Evolutionary conservation across 169 alveolate genomes (phyloP), one percentile per base, ranked within the genome.

Genomic region (Cryptosporidium sp.): DNA sequence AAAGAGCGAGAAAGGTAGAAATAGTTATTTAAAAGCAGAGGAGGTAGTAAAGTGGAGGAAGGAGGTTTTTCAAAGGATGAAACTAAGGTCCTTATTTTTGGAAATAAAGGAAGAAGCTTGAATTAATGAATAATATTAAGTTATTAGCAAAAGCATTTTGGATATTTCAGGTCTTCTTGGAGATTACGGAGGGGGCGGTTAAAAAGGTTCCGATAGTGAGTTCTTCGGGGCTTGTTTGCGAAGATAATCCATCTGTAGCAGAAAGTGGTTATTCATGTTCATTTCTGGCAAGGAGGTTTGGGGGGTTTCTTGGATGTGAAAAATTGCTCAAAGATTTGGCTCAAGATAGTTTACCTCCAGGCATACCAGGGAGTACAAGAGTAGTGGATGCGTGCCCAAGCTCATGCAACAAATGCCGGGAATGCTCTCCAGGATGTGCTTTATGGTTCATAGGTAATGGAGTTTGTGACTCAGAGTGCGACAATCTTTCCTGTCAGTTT

Each of bases 381-480:
- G 95, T 93, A 35, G 93, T 93, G 6, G 95, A 93, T 51, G 95
- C 94, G 0, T 93, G 95, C 55, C 95, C 95, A 10, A 55, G 43
- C 51, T 84, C 92, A 0, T 93, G 95, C 33, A 92, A 92, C 23
- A 92, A 86, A n/a, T 93, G 95, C 43, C 84, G 70, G 31, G 93
- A 85, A 29, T 93, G 95, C 37, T 92, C 94, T n/a, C 91, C 92
- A 0, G 94, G 94, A 1, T 93, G 95, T 51, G 95, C 95, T 9
- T 70, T 86, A 1, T 93, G 95, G 95, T 93, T 93, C 35, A 70
- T 93, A 6, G 95, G 95, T 1, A 93, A 93, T 50, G 89, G 93
- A 39, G 85, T 91, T 31, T 93, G 95, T 21, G 95, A 93, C 33
- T 89, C 69, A 9, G 92, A 84, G 21, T 93, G 95, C 85, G 67